Base-by-base conservation (phyloP, 164 flowering plant species). In the Amborella trichopoda region DNA sequence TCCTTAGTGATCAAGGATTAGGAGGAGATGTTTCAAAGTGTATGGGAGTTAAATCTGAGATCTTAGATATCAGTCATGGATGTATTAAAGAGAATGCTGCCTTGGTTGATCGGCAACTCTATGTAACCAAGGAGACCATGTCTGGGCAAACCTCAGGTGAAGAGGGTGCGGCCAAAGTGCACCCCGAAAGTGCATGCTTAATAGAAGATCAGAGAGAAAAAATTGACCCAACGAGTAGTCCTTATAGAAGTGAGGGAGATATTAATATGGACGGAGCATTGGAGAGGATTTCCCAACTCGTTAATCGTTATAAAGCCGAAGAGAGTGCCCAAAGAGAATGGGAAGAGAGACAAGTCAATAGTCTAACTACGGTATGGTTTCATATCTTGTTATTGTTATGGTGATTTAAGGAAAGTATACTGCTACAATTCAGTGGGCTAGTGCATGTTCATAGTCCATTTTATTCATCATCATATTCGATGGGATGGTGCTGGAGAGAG, bases 281-380 rank as follows among this genome's bases (percentile, higher is more conserved):
- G 9, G 73, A 74, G 48, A 67, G 67, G 40, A 82, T 73, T 41
- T 79, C 80, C 16, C 74, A 75, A 48, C 80, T 83, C 28, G 74
- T 89, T 48, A 78, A 62, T 39, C 67, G 40, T 40, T 74, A 70
- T 70, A 79, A 75, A 70, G 91, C 66, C 21, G 80, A 85, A 70
- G 95, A 83, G 73, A 74, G 71, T 55, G 94, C 91, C 51, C 95
- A 89, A 60, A 75, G 75, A 57, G 86, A 89, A 55, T 85, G 95
- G 95, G 97, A 85, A 55, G 80, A 80, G 66, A 79, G 66, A 52
- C 94, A 79, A 56, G 76, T 67, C 56, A 76, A 72, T 50, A 54
- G 49, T 55, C 50, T 64, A 39, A 67, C 70, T 38, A 79, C 63
- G 75, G 93, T 89, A 76, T 66, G 70, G 48, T 54, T 41, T 28